These are phyloP conservation scores for Populus simonii DNA, from an alignment of 345 rosid species.

Conservation along the genomic window DNA sequence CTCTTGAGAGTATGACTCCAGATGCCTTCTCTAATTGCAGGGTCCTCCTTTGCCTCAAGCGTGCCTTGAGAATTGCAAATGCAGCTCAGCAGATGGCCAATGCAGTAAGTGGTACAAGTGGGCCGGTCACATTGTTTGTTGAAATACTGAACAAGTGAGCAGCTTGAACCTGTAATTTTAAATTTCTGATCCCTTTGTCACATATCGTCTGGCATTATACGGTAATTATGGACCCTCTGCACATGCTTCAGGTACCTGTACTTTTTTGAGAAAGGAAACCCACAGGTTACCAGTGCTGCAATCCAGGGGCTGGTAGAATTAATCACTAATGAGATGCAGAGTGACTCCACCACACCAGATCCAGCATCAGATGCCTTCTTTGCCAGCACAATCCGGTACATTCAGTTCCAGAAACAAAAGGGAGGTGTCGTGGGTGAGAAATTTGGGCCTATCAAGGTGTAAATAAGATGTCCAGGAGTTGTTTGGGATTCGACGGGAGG, in stretches of 20 bases:
- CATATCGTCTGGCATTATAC: not conserved
- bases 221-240: not conserved
- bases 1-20: not conserved
- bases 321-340: slow-evolving; percentile 67
- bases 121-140: slow-evolving; percentile 71
- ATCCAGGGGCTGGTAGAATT: slow-evolving; percentile 73
- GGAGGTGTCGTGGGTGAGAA: slow-evolving; percentile 82
- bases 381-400: slow-evolving; percentile 70
- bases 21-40: slow-evolving; percentile 29
- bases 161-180: not conserved
- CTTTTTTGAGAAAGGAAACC: slow-evolving; percentile 86
- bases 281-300: slow-evolving; percentile 63
- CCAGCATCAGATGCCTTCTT: slow-evolving; percentile 68
- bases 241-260: slow-evolving; percentile 61
- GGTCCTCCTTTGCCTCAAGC: slow-evolving; percentile 88
- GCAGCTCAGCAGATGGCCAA: slow-evolving; percentile 89
- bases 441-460: slow-evolving; percentile 66
- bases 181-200: not conserved
- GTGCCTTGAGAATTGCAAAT: slow-evolving; percentile 89
- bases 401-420: slow-evolving; percentile 88
- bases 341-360: slow-evolving; percentile 60
- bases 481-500: not conserved
- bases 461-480: slow-evolving; percentile 12
- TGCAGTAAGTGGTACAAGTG: slow-evolving; percentile 70
- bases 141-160: slow-evolving; percentile 93